Evolutionary conservation across 1,284 basidiomycete genomes (phyloP).

Genomic region (Puccinia polysora): DNA sequence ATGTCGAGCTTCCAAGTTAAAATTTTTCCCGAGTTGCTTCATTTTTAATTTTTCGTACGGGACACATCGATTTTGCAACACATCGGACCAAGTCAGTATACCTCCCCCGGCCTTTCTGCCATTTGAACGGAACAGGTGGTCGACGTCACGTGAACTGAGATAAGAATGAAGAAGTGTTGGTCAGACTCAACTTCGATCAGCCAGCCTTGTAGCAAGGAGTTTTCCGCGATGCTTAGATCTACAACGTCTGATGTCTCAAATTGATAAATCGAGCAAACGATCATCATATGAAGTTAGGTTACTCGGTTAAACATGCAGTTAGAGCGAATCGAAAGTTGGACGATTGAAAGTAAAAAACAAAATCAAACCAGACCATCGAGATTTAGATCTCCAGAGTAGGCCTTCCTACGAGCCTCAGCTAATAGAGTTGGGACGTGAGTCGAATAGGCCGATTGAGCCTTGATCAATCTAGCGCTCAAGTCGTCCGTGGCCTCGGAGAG

Average conservation of each 20-base stretch:
- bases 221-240: constrained; percentile 31
- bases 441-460: no score
- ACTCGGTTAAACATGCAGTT: neutral
- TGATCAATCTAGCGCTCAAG: no score
- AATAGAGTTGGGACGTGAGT: no score
- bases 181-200: constrained; percentile 16
- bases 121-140: no score
- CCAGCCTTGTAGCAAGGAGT: constrained; percentile 27
- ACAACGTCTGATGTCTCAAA: constrained; percentile 5
- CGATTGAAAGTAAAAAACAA: no score
- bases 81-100: neutral
- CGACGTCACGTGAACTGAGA: no score
- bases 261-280: neutral
- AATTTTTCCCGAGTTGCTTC: neutral
- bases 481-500: no score
- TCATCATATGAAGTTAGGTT: neutral
- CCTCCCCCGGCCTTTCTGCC: no score
- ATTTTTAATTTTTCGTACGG: neutral
- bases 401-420: constrained; percentile 1
- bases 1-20: constrained; percentile 8
- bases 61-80: neutral
- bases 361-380: neutral
- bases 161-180: neutral
- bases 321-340: neutral
- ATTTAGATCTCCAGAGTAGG: neutral